A percentile compares a stretch with the other conserved stretches of the same genome.
Evolutionary conservation across 768 basidiomycete genomes (phyloP).

Genomic region (Mycena galericulata): DNA sequence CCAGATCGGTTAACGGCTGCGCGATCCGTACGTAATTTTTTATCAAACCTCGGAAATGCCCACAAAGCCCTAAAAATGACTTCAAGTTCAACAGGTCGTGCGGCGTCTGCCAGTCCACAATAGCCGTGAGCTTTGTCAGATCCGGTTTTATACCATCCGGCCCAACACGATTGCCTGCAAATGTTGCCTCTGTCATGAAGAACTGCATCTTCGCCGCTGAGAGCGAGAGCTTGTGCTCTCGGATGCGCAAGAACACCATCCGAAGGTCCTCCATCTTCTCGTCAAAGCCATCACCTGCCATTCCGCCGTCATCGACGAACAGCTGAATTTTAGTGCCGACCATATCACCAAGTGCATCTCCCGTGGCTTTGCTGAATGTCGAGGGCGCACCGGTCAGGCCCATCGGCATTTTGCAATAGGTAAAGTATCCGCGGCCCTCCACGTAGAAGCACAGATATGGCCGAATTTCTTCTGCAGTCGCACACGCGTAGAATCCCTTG

Average conservation of each 20-base stretch:
- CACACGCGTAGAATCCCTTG: slow-evolving; percentile 47
- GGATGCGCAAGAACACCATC: slow-evolving; percentile 41
- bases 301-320: slow-evolving; percentile 53
- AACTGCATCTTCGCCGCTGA: slow-evolving; percentile 49
- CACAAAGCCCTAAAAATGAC: slow-evolving; percentile 49
- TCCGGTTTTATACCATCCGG: slow-evolving; percentile 49
- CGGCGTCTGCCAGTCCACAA: slow-evolving; percentile 50
- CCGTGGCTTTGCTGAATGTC: slow-evolving; percentile 45
- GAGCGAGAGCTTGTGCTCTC: slow-evolving; percentile 46
- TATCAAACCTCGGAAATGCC: slow-evolving; percentile 49
- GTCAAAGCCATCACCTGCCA: slow-evolving; percentile 47
- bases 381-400: slow-evolving; percentile 54
- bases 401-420: slow-evolving; percentile 52
- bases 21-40: slow-evolving; percentile 46
- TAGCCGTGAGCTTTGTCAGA: slow-evolving; percentile 49
- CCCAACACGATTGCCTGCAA: slow-evolving; percentile 48
- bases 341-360: slow-evolving; percentile 38
- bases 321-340: slow-evolving; percentile 41
- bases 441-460: slow-evolving; percentile 52
- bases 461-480: slow-evolving; percentile 31
- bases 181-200: slow-evolving; percentile 49
- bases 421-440: slow-evolving; percentile 50
- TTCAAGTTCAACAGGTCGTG: slow-evolving; percentile 41
- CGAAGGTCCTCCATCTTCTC: slow-evolving; percentile 38
- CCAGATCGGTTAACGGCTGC: slow-evolving; percentile 46